These are phyloP conservation scores for Skeletonema grethae DNA, from an alignment of 108 stramenopile genomes.

Conservation along the genomic window DNA sequence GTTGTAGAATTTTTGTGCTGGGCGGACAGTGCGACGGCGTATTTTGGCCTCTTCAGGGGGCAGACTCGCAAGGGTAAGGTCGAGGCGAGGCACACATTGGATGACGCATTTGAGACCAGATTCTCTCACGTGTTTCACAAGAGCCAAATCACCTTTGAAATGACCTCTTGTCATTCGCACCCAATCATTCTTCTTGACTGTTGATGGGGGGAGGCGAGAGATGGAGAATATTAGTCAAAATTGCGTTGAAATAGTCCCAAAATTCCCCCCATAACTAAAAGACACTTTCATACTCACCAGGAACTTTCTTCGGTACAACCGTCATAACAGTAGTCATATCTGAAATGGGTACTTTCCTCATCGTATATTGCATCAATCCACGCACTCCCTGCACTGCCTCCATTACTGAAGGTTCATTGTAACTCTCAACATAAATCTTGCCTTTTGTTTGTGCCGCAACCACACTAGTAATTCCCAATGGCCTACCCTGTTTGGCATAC, in stretches of 20 bases:
- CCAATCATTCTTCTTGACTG: slow-evolving; percentile 93
- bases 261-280: background rate
- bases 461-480: slow-evolving; percentile 84
- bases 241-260: background rate
- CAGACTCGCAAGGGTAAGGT: slow-evolving; percentile 73
- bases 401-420: slow-evolving; percentile 86
- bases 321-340: slow-evolving; percentile 98
- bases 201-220: background rate
- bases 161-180: slow-evolving; percentile 92
- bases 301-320: slow-evolving; percentile 86
- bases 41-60: slow-evolving; percentile 82
- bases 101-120: slow-evolving; percentile 92
- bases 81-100: slow-evolving; percentile 93
- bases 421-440: slow-evolving; percentile 93
- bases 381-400: slow-evolving; percentile 92
- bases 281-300: slow-evolving; percentile 56
- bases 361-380: slow-evolving; percentile 80
- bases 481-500: slow-evolving; percentile 77
- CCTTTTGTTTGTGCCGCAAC: slow-evolving; percentile 90
- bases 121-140: slow-evolving; percentile 88
- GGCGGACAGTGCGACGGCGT: slow-evolving; percentile 77
- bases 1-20: slow-evolving; percentile 95
- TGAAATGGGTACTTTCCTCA: slow-evolving; percentile 85
- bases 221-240: background rate
- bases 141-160: slow-evolving; percentile 96